Evolutionary conservation across 176 grass and related monocot species (phyloP).

Genomic region (Thinopyrum elongatum): DNA sequence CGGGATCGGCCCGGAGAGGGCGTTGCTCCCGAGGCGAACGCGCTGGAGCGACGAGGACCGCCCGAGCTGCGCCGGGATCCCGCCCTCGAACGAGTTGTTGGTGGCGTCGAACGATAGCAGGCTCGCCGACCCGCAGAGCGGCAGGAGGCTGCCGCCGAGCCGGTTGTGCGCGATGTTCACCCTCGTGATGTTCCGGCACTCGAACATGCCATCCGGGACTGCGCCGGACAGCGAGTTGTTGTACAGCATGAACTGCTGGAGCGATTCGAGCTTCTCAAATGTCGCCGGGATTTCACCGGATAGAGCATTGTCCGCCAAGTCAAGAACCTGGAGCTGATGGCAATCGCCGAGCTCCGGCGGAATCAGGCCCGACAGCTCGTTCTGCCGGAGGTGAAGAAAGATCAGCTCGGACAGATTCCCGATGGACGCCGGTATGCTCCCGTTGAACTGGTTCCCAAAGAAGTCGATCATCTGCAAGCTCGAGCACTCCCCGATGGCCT

Average conservation of each 20-base stretch:
- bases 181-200: constrained; percentile 89
- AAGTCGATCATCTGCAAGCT: constrained; percentile 78
- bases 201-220: constrained; percentile 80
- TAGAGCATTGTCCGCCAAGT: constrained; percentile 81
- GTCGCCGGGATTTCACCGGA: constrained; percentile 61
- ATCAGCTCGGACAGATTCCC: constrained; percentile 61
- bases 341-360: constrained; percentile 70
- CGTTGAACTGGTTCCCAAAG: constrained; percentile 79
- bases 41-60: constrained; percentile 71
- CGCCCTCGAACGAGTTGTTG: constrained; percentile 68
- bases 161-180: constrained; percentile 92
- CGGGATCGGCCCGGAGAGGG: constrained; percentile 60
- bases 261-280: constrained; percentile 58
- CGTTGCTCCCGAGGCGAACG: constrained; percentile 66
- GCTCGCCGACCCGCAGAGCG: constrained; percentile 61
- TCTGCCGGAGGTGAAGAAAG: constrained; percentile 84
- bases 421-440: constrained; percentile 65
- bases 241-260: constrained; percentile 94
- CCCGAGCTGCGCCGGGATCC: constrained; percentile 74
- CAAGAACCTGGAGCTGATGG: constrained; percentile 53
- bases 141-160: constrained; percentile 68
- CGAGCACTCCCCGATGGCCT: constrained; percentile 68
- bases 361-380: constrained; percentile 61
- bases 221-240: constrained; percentile 85
- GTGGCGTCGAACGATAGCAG: constrained; percentile 86